Evolutionary conservation across 805 yeast genomes (phyloP).

Genomic region (Pichia membranifaciens): DNA sequence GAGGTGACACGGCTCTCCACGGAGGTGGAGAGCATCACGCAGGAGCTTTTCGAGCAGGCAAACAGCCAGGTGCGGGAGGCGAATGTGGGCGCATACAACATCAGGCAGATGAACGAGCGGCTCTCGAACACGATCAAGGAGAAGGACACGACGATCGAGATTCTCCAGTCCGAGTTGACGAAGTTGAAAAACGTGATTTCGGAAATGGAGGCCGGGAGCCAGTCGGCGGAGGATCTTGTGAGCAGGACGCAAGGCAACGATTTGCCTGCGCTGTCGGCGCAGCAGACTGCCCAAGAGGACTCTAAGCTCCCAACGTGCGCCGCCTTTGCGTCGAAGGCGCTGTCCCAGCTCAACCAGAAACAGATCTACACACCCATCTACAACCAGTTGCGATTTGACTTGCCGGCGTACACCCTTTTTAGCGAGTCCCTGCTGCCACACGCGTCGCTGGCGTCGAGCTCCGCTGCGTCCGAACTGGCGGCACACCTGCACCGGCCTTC

Average conservation of each 20-base stretch:
- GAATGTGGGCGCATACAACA: slow-evolving; percentile 55
- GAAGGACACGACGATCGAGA: slow-evolving; percentile 59
- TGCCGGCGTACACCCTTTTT: slow-evolving; percentile 39
- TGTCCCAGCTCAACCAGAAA: slow-evolving; percentile 22
- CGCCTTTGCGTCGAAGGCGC: slow-evolving; percentile 14
- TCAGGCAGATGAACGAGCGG: slow-evolving; percentile 53
- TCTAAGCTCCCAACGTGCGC: slow-evolving; percentile 12
- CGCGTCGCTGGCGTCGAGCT: background rate
- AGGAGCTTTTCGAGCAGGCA: slow-evolving; percentile 76
- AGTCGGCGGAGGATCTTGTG: background rate
- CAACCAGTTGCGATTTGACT: slow-evolving; percentile 39
- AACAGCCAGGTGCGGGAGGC: slow-evolving; percentile 81
- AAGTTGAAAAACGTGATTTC: slow-evolving; percentile 59
- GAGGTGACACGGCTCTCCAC: slow-evolving; percentile 16
- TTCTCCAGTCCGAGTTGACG: slow-evolving; percentile 59
- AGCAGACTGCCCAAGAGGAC: background rate
- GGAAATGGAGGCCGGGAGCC: slow-evolving; percentile 20
- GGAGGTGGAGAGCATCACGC: slow-evolving; percentile 77
- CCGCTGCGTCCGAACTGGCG: background rate
- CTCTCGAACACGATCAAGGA: slow-evolving; percentile 53
- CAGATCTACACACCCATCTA: slow-evolving; percentile 27
- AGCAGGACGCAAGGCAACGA: background rate
- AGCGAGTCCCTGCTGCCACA: slow-evolving; percentile 31
- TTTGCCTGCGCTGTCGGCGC: background rate
- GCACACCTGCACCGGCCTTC: background rate